Percentiles rank a stretch among this genome's conserved stretches.
These are phyloP conservation scores for Mrakia gelida DNA, from an alignment of 768 basidiomycete species.

Conservation along the genomic window DNA sequence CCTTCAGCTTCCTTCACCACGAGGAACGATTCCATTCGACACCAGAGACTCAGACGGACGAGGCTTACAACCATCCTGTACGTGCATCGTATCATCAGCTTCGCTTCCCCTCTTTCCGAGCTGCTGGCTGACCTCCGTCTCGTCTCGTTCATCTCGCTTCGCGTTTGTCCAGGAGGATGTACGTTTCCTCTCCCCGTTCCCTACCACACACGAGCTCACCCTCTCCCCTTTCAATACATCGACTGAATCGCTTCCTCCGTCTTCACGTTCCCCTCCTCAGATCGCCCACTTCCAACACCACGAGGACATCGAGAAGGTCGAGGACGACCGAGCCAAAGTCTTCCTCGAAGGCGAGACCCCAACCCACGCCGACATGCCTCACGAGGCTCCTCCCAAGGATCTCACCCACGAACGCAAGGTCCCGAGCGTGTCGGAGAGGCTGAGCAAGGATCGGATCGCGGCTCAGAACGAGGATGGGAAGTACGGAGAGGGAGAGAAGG, in stretches of 20 bases:
- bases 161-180: not conserved
- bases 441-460: conserved; percentile 8
- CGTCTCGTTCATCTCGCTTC: not conserved
- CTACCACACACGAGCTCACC: not conserved
- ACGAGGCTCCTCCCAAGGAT: conserved; percentile 12
- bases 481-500: conserved; percentile 30
- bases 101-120: conserved; percentile 46
- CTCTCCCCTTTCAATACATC: not conserved
- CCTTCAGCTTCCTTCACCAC: conserved; percentile 59
- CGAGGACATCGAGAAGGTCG: conserved; percentile 27
- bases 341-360: conserved; percentile 33
- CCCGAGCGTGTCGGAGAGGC: conserved; percentile 10
- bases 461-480: conserved; percentile 17
- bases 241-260: not conserved
- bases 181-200: not conserved
- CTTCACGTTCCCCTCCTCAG: not conserved
- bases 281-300: conserved; percentile 31
- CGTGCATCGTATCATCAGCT: not conserved
- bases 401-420: not conserved
- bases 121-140: not conserved
- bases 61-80: conserved; percentile 88
- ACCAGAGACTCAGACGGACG: conserved; percentile 95
- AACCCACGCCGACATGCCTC: conserved; percentile 30
- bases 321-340: conserved; percentile 23
- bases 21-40: conserved; percentile 93